A percentile compares a stretch with the other conserved stretches of the same genome.
Conservation (phyloP, 495 filamentous ascomycete species). For the Neurospora sp. region DNA sequence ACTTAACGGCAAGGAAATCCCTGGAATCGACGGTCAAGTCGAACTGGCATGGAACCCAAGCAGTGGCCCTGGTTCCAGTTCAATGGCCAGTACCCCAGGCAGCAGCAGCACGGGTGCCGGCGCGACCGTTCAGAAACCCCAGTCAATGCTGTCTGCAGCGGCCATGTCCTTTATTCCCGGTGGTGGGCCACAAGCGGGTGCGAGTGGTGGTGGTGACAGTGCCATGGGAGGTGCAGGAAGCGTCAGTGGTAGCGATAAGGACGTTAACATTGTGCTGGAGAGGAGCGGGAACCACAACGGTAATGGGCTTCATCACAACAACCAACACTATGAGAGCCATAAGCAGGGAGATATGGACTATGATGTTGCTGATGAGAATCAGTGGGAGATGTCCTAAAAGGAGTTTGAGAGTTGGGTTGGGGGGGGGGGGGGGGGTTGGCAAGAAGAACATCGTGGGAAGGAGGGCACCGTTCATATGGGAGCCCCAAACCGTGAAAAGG, state of each 20-base stretch:
- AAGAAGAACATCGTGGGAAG: no score
- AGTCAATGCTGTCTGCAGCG: not conserved
- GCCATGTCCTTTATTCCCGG: not conserved
- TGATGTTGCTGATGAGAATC: slow-evolving; percentile 35
- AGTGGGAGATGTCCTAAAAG: slow-evolving; percentile 25
- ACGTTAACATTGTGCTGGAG: slow-evolving; percentile 22
- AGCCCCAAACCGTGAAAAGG: no score
- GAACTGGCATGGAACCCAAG: slow-evolving; percentile 61
- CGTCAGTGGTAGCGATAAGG: slow-evolving; percentile 20
- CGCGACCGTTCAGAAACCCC: not conserved
- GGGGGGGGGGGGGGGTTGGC: no score
- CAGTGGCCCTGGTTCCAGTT: slow-evolving; percentile 28
- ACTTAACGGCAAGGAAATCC: slow-evolving; percentile 49
- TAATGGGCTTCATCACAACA: not conserved
- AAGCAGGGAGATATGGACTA: slow-evolving; percentile 30
- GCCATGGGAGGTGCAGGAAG: not conserved
- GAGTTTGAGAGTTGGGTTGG: no score
- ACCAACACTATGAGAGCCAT: slow-evolving; percentile 4
- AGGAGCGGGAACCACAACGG: slow-evolving; percentile 4
- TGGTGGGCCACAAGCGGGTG: not conserved
- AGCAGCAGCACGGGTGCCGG: not conserved
- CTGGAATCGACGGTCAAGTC: slow-evolving; percentile 60
- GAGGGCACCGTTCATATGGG: no score
- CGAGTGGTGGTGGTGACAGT: not conserved
- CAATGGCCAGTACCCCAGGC: slow-evolving; percentile 5